Conservation (phyloP, 306 rosid genomes). For the Hippophae gyantsensis region DNA sequence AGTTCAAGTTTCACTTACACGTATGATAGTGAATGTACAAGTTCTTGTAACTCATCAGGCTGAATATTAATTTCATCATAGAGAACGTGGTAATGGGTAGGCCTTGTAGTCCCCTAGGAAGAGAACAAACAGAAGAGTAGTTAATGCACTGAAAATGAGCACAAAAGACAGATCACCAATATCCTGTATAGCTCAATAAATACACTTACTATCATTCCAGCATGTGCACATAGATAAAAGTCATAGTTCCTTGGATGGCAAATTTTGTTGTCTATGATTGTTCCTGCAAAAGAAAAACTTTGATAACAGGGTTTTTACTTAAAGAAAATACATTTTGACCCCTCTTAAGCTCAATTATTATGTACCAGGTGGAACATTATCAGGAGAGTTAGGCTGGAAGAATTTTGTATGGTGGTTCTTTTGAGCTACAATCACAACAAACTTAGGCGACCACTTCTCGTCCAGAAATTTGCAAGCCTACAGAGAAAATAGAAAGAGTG, state of each 20-base stretch:
- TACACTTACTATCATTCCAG: constrained; percentile 86
- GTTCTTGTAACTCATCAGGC: constrained; percentile 77
- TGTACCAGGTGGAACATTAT: constrained; percentile 83
- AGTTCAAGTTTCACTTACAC: constrained; percentile 53
- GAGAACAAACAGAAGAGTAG: no score
- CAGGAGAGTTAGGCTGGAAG: constrained; percentile 62
- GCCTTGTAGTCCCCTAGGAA: constrained; percentile 79
- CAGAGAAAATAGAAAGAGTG: background rate
- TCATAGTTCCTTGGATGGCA: constrained; percentile 87
- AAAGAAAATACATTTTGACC: background rate
- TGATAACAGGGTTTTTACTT: background rate
- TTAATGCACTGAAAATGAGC: no score
- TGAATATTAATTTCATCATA: constrained; percentile 73
- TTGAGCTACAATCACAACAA: constrained; percentile 76
- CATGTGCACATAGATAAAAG: constrained; percentile 89
- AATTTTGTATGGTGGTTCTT: constrained; percentile 94
- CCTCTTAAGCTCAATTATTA: background rate
- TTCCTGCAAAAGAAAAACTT: constrained; percentile 35
- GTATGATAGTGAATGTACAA: constrained; percentile 83
- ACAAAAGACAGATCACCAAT: no score
- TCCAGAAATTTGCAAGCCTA: constrained; percentile 86
- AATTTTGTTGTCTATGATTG: constrained; percentile 73
- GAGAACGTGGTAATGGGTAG: constrained; percentile 83
- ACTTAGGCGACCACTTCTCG: constrained; percentile 75
- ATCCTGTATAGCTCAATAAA: no score